phyloP scores from a whole-genome alignment of 228 moss, liverwort and hornwort genomes.

The Sphagnum magellanicum region DNA sequence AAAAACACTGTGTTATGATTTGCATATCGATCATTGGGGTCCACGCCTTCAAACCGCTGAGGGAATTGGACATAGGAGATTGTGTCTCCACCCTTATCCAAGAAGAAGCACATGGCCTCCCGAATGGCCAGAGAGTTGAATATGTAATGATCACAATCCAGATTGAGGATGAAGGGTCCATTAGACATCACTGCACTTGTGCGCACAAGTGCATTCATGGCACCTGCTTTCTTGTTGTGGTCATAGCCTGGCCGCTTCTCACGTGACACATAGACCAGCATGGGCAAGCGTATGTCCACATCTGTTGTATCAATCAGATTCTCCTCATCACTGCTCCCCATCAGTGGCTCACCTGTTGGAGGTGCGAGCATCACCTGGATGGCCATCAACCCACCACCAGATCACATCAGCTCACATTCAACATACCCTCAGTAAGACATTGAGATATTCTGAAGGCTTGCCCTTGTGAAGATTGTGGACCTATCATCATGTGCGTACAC shows the following conservation, averaged over 20 bases:
- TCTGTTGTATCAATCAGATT: conserved; percentile 52
- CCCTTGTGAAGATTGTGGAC: no score
- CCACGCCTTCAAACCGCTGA: conserved; percentile 54
- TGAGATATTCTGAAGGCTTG: no score
- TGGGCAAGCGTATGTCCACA: conserved; percentile 49
- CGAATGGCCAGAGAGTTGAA: conserved; percentile 44
- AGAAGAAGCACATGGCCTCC: conserved; percentile 65
- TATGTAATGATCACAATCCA: conserved; percentile 64
- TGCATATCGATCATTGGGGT: conserved; percentile 61
- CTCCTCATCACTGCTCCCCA: conserved; percentile 42
- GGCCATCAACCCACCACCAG: no score
- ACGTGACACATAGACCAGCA: conserved; percentile 58
- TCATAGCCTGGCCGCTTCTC: conserved; percentile 55
- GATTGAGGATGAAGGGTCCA: conserved; percentile 56
- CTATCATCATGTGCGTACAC: no score
- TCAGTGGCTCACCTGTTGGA: conserved; percentile 26
- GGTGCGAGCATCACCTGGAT: conserved; percentile 55
- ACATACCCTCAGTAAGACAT: no score
- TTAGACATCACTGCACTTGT: conserved; percentile 60
- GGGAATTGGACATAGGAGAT: conserved; percentile 54
- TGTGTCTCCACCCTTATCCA: conserved; percentile 56
- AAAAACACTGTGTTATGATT: conserved; percentile 64
- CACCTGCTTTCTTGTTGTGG: conserved; percentile 61
- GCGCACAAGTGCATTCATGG: conserved; percentile 59
- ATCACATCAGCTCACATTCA: no score